Conservation (phyloP, 1,284 basidiomycete species). For the Trichosporon sp. region DNA sequence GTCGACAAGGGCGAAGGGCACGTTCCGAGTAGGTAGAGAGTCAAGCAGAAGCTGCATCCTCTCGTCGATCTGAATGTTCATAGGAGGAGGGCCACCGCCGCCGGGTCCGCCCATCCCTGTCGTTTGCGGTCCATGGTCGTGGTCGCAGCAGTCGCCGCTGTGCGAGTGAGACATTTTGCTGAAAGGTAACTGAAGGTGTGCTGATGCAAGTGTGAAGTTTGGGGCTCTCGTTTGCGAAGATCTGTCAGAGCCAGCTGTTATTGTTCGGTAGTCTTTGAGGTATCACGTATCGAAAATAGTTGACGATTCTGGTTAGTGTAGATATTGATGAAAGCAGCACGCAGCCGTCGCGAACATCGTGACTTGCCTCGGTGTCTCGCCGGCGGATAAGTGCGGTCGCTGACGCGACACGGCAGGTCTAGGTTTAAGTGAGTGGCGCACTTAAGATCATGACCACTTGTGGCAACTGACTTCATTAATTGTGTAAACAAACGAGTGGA, state of each 20-base stretch:
- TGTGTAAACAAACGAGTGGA: background rate
- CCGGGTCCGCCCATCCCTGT: constrained; percentile 2
- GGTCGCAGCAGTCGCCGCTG: constrained; percentile 9
- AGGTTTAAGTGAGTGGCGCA: background rate
- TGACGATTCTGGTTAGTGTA: background rate
- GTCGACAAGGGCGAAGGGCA: constrained; percentile 31
- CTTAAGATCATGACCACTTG: background rate
- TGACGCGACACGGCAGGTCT: background rate
- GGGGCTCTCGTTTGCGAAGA: background rate
- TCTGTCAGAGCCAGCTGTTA: background rate
- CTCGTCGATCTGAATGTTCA: constrained; percentile 32
- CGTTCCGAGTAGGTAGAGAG: constrained; percentile 31
- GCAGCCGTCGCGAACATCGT: too few species aligned
- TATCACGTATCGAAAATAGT: background rate
- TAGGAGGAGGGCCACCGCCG: constrained; percentile 14
- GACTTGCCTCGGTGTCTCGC: background rate
- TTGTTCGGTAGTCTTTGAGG: background rate
- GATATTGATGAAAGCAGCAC: background rate
- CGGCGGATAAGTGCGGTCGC: background rate
- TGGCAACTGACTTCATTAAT: background rate
- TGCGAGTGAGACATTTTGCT: constrained; percentile 15
- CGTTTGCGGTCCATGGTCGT: constrained; percentile 9
- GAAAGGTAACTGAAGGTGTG: background rate
- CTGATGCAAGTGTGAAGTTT: background rate
- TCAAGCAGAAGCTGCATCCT: constrained; percentile 40